Conservation (phyloP, 1,139 yeast species). For the Lodderomyces pseudojiufengensis region DNA sequence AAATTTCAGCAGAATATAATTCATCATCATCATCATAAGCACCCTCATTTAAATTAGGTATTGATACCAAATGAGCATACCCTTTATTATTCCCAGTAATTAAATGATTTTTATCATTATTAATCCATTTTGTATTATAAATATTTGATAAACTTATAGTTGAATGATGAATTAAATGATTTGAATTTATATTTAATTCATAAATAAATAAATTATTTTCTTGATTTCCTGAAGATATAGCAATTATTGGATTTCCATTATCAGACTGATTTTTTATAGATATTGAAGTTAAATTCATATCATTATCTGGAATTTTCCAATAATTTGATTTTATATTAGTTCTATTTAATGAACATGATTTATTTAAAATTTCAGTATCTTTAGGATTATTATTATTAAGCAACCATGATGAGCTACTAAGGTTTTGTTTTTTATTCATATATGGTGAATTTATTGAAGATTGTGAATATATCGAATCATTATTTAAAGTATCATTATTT, state of each 20-base stretch:
- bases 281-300: slow-evolving; percentile 56
- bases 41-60: slow-evolving; percentile 44
- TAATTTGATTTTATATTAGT: slow-evolving; percentile 54
- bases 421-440: neutral
- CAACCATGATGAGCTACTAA: slow-evolving; percentile 21
- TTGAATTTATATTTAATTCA: slow-evolving; percentile 44
- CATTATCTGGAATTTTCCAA: slow-evolving; percentile 68
- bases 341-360: slow-evolving; percentile 41
- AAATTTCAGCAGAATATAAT: slow-evolving; percentile 57
- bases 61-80: slow-evolving; percentile 58
- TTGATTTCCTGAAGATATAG: slow-evolving; percentile 58
- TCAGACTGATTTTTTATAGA: slow-evolving; percentile 21
- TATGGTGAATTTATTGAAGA: slow-evolving; percentile 3
- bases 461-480: neutral
- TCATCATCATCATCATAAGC: slow-evolving; percentile 31
- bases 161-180: slow-evolving; percentile 64
- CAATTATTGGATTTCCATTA: slow-evolving; percentile 42
- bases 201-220: slow-evolving; percentile 63
- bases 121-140: slow-evolving; percentile 57
- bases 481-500: neutral
- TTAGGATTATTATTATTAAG: slow-evolving; percentile 22
- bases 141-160: slow-evolving; percentile 71
- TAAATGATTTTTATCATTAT: slow-evolving; percentile 28
- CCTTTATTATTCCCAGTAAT: slow-evolving; percentile 74
- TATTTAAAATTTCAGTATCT: slow-evolving; percentile 33